These are phyloP conservation scores for Colletotrichum incanum DNA, from an alignment of 2,329 filamentous ascomycete species.

Conservation along the genomic window DNA sequence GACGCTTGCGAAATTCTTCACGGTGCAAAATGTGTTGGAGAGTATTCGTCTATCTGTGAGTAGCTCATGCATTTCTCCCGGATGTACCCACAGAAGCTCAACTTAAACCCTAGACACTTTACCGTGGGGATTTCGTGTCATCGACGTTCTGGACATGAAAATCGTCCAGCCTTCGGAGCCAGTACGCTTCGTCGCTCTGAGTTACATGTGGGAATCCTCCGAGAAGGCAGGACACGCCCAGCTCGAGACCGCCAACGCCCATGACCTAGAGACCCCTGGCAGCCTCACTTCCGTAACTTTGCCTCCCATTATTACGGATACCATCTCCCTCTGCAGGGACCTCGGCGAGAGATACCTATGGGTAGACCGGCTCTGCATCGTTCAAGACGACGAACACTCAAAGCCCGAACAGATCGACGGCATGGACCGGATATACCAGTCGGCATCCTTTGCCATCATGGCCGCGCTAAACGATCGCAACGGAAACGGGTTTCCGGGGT, in stretches of 20 bases:
- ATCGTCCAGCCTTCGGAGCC: conserved; percentile 54
- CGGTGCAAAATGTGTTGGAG: neutral
- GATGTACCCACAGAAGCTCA: neutral
- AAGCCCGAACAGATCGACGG: conserved; percentile 56
- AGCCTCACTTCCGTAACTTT: conserved; percentile 43
- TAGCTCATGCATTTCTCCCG: neutral
- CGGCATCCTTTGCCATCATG: conserved; percentile 61
- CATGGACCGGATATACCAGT: conserved; percentile 62
- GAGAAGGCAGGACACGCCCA: conserved; percentile 3
- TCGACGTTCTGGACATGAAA: conserved; percentile 56
- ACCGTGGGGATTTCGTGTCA: conserved; percentile 45
- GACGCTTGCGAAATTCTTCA: conserved; percentile 13
- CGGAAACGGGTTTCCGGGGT: conserved; percentile 18
- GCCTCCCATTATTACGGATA: conserved; percentile 59
- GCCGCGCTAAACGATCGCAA: conserved; percentile 57
- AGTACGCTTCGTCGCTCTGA: conserved; percentile 60
- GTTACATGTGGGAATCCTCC: conserved; percentile 57
- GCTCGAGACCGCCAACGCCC: conserved; percentile 46
- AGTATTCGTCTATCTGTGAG: conserved; percentile 22
- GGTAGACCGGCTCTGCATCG: conserved; percentile 62
- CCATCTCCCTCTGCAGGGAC: conserved; percentile 60
- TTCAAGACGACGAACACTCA: conserved; percentile 59
- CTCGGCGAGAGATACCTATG: conserved; percentile 60
- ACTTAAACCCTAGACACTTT: neutral
- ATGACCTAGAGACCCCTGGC: conserved; percentile 46